phyloP scores from a whole-genome alignment of 805 yeast genomes.

The Cyberlindnera nakhonratchasimensis region DNA sequence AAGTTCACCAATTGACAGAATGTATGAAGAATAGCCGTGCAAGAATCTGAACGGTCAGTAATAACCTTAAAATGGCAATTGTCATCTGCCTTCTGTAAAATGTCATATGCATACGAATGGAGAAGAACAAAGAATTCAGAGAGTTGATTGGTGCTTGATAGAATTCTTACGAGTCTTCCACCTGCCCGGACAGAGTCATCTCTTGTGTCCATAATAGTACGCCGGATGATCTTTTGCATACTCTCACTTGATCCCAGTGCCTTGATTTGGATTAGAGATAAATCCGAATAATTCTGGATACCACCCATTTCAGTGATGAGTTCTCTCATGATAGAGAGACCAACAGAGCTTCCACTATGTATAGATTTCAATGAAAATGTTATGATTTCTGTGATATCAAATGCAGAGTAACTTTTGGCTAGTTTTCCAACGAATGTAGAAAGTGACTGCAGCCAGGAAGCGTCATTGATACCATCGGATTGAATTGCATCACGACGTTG shows the following conservation, averaged over 20 bases:
- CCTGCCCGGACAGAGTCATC: slow-evolving; percentile 47
- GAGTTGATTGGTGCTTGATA: slow-evolving; percentile 42
- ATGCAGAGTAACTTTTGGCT: slow-evolving; percentile 46
- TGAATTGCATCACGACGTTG: slow-evolving; percentile 66
- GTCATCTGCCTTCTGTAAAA: slow-evolving; percentile 33
- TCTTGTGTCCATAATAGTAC: slow-evolving; percentile 51
- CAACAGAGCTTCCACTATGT: slow-evolving; percentile 54
- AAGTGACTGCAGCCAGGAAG: slow-evolving; percentile 83
- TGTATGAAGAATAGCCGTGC: slow-evolving; percentile 62
- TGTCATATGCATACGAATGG: slow-evolving; percentile 42
- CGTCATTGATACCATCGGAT: slow-evolving; percentile 73
- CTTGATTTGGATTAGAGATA: slow-evolving; percentile 61
- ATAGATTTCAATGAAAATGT: slow-evolving; percentile 59
- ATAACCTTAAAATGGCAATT: slow-evolving; percentile 63
- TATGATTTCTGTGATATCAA: slow-evolving; percentile 63
- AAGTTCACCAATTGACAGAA: slow-evolving; percentile 56
- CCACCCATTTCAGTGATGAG: slow-evolving; percentile 76
- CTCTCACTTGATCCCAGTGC: slow-evolving; percentile 61
- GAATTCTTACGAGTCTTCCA: slow-evolving; percentile 41
- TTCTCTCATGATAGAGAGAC: slow-evolving; percentile 63
- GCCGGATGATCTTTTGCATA: slow-evolving; percentile 52
- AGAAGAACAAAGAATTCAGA: slow-evolving; percentile 68
- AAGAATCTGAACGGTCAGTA: slow-evolving; percentile 69
- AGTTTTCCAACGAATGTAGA: slow-evolving; percentile 76
- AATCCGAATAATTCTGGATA: slow-evolving; percentile 61